Conservation (phyloP, 495 filamentous ascomycete species). For the Talaromyces wortmannii region DNA sequence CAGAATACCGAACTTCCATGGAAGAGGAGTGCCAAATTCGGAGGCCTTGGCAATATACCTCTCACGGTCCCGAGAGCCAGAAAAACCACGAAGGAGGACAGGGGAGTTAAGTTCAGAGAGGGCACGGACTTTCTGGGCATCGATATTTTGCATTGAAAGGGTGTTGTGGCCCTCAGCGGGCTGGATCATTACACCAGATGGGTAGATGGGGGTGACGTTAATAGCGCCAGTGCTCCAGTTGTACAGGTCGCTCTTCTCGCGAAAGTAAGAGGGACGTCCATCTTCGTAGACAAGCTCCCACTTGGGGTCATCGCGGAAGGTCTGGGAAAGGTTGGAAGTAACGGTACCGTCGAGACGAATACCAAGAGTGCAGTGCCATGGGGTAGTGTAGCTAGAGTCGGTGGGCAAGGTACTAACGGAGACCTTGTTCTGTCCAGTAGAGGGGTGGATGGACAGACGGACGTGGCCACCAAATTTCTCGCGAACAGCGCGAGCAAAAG, state of each 20-base stretch:
- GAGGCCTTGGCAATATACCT: conserved; percentile 34
- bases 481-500: not conserved
- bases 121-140: conserved; percentile 39
- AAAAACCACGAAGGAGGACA: conserved; percentile 45
- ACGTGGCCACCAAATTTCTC: not conserved
- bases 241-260: conserved; percentile 14
- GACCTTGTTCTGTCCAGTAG: not conserved
- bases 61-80: conserved; percentile 32
- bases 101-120: conserved; percentile 44
- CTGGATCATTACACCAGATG: conserved; percentile 31
- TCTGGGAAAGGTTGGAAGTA: conserved; percentile 19
- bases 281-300: conserved; percentile 33
- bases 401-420: conserved; percentile 8
- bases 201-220: conserved; percentile 31
- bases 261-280: conserved; percentile 25
- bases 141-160: conserved; percentile 27
- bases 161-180: conserved; percentile 15
- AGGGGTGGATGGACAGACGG: conserved; percentile 1
- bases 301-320: conserved; percentile 21
- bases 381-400: conserved; percentile 26
- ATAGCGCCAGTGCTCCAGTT: conserved; percentile 19
- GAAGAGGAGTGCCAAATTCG: conserved; percentile 34
- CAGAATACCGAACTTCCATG: conserved; percentile 45
- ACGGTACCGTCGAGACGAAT: conserved; percentile 24
- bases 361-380: conserved; percentile 40